Percentiles rank a stretch among this genome's conserved stretches.
Evolutionary conservation across 208 protist genomes (phyloP).

Genomic region (Eutreptiella sp.): DNA sequence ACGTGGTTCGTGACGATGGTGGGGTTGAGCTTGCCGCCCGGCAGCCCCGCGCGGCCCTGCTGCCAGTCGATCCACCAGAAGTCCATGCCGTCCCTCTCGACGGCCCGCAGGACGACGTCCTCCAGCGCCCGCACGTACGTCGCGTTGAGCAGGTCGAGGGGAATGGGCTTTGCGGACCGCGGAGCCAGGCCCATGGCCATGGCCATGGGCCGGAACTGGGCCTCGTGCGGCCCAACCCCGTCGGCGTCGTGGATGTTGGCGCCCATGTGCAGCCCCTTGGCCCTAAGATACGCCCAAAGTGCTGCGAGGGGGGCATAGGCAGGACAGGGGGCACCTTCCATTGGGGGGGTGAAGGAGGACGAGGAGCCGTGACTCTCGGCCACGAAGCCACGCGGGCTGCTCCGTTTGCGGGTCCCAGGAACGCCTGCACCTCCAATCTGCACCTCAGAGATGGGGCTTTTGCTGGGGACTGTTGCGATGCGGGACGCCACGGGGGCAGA

Average conservation of each 20-base stretch:
- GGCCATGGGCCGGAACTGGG: neutral
- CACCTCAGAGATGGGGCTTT: too few relatives aligned
- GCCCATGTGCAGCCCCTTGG: slow-evolving; percentile 19
- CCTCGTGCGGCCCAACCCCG: slow-evolving; percentile 22
- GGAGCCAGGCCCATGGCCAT: slow-evolving; percentile 22
- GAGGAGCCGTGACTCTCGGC: too few relatives aligned
- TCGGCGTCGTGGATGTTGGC: slow-evolving; percentile 28
- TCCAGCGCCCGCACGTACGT: slow-evolving; percentile 16
- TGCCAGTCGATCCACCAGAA: slow-evolving; percentile 43
- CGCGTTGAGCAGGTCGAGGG: slow-evolving; percentile 12
- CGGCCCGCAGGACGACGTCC: slow-evolving; percentile 23
- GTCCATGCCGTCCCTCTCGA: slow-evolving; percentile 23
- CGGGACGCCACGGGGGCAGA: too few relatives aligned
- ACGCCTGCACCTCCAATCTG: too few relatives aligned
- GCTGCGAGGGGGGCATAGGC: slow-evolving; percentile 27
- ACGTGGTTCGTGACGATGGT: slow-evolving; percentile 39
- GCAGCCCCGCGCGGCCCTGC: slow-evolving; percentile 16
- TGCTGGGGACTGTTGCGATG: too few relatives aligned
- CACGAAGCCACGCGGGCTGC: too few relatives aligned
- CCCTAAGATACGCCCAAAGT: neutral
- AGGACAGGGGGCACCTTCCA: too few relatives aligned
- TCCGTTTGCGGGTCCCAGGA: too few relatives aligned
- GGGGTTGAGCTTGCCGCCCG: slow-evolving; percentile 36
- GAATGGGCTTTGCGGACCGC: neutral
- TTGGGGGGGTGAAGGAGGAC: too few relatives aligned